Evolutionary conservation across 2,329 filamentous ascomycete species (phyloP).

Genomic region (Periconia sp.): DNA sequence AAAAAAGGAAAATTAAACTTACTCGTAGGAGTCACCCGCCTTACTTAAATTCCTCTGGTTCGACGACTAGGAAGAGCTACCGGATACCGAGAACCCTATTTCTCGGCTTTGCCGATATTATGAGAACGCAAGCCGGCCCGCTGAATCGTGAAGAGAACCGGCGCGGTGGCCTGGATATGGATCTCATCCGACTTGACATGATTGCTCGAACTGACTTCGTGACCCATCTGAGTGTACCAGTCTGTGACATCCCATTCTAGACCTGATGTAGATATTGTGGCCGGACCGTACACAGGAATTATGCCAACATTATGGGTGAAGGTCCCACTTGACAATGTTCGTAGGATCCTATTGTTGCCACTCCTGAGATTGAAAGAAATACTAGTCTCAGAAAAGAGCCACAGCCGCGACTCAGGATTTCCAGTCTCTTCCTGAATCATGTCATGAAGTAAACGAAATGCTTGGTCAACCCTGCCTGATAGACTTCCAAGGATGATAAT

Average conservation of each 20-base stretch:
- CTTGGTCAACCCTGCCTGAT: constrained; percentile 91
- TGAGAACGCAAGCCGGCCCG: too few species aligned
- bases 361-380: constrained; percentile 80
- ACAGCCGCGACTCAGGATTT: constrained; percentile 62
- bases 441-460: constrained; percentile 86
- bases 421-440: constrained; percentile 63
- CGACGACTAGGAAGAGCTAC: too few species aligned
- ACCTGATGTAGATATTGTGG: constrained; percentile 78
- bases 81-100: too few species aligned
- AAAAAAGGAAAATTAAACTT: too few species aligned
- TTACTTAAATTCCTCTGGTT: too few species aligned
- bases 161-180: constrained; percentile 47
- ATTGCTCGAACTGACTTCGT: constrained; percentile 58
- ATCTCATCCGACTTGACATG: constrained; percentile 52
- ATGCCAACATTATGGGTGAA: constrained; percentile 86
- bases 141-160: constrained; percentile 58
- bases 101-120: too few species aligned
- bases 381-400: constrained; percentile 80
- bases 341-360: constrained; percentile 71
- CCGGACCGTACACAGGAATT: constrained; percentile 79
- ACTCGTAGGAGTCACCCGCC: too few species aligned
- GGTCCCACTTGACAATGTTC: constrained; percentile 56
- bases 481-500: constrained; percentile 86
- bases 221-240: constrained; percentile 69
- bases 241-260: constrained; percentile 89